phyloP scores from a whole-genome alignment of 129 eudicot genomes.

The Flaveria trinervia region DNA sequence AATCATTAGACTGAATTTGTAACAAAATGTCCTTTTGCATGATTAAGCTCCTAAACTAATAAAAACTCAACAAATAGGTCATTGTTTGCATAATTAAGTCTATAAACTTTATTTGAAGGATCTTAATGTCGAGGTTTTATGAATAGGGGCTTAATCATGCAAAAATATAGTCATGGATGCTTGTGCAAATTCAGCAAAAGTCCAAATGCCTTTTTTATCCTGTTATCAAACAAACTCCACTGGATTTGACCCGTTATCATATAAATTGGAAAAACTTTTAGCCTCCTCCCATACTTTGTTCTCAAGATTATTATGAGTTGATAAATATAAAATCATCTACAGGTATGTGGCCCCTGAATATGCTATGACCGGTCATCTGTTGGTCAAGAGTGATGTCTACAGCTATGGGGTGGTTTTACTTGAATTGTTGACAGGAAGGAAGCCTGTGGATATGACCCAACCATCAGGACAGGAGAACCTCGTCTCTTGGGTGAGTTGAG shows the following conservation, averaged over 20 bases:
- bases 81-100: background rate
- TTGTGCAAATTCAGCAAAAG: background rate
- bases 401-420: conserved; percentile 98
- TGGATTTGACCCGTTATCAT: background rate
- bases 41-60: background rate
- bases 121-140: background rate
- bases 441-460: conserved; percentile 95
- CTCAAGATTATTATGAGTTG: conserved; percentile 1
- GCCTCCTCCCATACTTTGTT: background rate
- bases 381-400: conserved; percentile 96
- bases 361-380: conserved; percentile 99
- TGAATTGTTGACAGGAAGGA: conserved; percentile 89
- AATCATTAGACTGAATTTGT: background rate
- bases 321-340: conserved; percentile 30
- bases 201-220: background rate
- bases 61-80: background rate
- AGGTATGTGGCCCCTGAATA: conserved; percentile 98
- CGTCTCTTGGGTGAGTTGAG: conserved; percentile 88
- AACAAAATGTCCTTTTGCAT: background rate
- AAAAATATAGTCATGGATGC: background rate
- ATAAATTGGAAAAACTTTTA: background rate
- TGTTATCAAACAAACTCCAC: background rate
- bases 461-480: conserved; percentile 99
- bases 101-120: background rate
- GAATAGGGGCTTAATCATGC: background rate